Evolutionary conservation across 2,329 filamentous ascomycete species (phyloP), one percentile per base, ranked within the genome.

Genomic region (Talaromyces sp.): DNA sequence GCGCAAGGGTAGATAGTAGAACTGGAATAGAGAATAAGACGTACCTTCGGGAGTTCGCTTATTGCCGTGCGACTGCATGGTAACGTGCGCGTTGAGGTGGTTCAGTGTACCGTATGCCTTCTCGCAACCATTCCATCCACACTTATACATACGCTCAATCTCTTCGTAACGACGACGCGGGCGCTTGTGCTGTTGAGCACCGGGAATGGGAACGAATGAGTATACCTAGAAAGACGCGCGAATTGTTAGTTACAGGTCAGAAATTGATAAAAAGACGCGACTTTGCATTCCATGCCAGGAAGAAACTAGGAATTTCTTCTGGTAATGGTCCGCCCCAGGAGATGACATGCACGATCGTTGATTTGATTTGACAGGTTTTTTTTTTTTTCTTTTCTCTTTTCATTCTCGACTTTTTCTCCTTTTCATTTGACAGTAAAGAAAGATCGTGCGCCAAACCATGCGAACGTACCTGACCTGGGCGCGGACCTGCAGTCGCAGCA

Each of bases 131-230:
- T 97, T 94, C 92, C 93, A 98, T 31, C 94, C 95, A 75, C 95
- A 99, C 80, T 98, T 98, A 84, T 99, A 98, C 95, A 99, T 98
- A 75, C 95, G 89, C 82, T 99, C 95, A 72, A 99, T 99, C 77
- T 99, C 95, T 79, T 99, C 95, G 73, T 97, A 99, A 62, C 95
- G 88, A 73, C 95, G 86, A 69, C 95, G 87, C 13, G 95, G 95
- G 66, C 95, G 88, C 83, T 99, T 99, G 78, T 98, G 94, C 77
- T 99, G 95, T 76, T 97, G 93, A 13, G 94, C 92, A 69, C 95
- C 95, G 1, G 95, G 95, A 73, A 98, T 98, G 0, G 95, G 94
- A 37, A 98, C 95, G 74, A 99, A 98, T 0, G 93, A 97, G 77
- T 98, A 98, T 47, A 99, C 94, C 86, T 97, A 64, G 64, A 66